These are phyloP conservation scores for Diaporthe vaccinii DNA, from an alignment of 2,329 filamentous ascomycete species.

Conservation along the genomic window DNA sequence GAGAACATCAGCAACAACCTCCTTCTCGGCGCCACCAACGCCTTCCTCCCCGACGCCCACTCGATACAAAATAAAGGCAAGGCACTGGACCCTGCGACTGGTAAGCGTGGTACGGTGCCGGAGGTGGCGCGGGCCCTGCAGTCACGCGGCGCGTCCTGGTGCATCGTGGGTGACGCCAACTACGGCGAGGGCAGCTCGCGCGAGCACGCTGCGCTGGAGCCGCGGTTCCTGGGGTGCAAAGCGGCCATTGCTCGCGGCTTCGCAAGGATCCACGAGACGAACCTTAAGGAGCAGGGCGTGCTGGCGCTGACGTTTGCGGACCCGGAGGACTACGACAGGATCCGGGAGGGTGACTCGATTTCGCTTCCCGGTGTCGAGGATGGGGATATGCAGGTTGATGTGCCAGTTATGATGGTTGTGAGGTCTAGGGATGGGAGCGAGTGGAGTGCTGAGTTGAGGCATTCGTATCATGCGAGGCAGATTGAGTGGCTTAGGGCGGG, in stretches of 20 bases:
- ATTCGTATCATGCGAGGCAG: conserved; percentile 52
- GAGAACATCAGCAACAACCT: conserved; percentile 55
- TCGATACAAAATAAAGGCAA: conserved; percentile 46
- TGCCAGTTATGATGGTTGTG: neutral
- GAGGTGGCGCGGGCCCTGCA: conserved; percentile 47
- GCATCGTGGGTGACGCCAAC: conserved; percentile 52
- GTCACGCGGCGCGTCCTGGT: conserved; percentile 46
- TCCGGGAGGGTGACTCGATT: conserved; percentile 1
- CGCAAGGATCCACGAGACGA: conserved; percentile 92
- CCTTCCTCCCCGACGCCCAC: conserved; percentile 46
- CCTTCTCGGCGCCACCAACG: conserved; percentile 51
- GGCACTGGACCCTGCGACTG: conserved; percentile 44
- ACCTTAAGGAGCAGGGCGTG: conserved; percentile 84
- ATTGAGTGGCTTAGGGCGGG: conserved; percentile 6
- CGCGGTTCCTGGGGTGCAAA: conserved; percentile 84
- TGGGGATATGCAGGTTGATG: neutral
- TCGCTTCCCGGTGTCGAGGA: conserved; percentile 20
- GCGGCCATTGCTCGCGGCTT: conserved; percentile 86
- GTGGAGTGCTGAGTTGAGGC: conserved; percentile 14
- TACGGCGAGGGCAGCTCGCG: conserved; percentile 89
- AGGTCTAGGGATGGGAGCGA: neutral
- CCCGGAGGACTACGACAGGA: conserved; percentile 40
- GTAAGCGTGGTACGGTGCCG: conserved; percentile 45
- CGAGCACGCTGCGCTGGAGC: conserved; percentile 89
- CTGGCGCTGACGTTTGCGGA: conserved; percentile 59